A percentile compares a stretch with the other conserved stretches of the same genome.
These are phyloP conservation scores for Ehretia macrophylla DNA, from an alignment of 257 asterid species.

Conservation along the genomic window DNA sequence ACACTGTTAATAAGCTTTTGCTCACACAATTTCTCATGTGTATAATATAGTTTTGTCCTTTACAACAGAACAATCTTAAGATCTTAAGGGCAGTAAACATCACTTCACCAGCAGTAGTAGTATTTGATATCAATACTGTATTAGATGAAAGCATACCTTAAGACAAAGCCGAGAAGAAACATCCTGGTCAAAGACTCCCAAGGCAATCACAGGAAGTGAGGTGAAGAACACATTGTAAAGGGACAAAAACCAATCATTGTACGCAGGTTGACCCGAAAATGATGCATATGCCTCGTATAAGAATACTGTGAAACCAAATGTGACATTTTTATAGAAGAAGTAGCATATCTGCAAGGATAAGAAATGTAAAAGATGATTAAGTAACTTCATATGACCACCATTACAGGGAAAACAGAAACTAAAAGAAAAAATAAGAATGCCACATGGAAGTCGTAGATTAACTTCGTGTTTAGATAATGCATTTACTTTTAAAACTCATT, in stretches of 20 bases:
- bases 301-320: slow-evolving; percentile 66
- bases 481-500: too few species aligned
- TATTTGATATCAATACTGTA: too few species aligned
- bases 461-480: too few species aligned
- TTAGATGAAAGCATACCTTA: slow-evolving; percentile 41
- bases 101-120: too few species aligned
- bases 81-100: too few species aligned
- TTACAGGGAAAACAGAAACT: not conserved
- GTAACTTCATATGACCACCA: not conserved
- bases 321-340: slow-evolving; percentile 74
- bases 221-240: slow-evolving; percentile 90
- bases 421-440: not conserved
- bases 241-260: slow-evolving; percentile 87
- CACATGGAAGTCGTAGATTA: not conserved
- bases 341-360: slow-evolving; percentile 67
- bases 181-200: slow-evolving; percentile 93
- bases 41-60: too few species aligned
- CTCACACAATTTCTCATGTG: too few species aligned
- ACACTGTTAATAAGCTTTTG: too few species aligned
- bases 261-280: slow-evolving; percentile 74
- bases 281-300: slow-evolving; percentile 66
- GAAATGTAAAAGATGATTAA: slow-evolving; percentile 1
- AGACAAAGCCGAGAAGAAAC: slow-evolving; percentile 81
- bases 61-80: too few species aligned
- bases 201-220: slow-evolving; percentile 81